Conservation (phyloP, 306 rosid genomes). For the Citrullus mucosospermus region DNA sequence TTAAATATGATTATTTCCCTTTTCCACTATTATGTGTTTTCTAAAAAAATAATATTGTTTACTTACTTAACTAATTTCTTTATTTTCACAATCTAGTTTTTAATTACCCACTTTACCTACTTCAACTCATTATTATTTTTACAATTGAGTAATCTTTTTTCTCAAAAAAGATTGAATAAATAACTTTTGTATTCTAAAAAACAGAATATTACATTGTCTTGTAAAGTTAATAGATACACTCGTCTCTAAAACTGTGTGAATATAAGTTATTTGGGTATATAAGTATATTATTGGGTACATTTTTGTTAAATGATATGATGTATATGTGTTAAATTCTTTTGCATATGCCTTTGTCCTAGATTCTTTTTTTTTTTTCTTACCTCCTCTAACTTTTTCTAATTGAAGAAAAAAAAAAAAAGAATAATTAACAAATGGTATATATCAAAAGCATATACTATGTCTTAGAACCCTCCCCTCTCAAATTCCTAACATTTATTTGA, state of each 20-base stretch:
- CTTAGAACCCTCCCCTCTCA: background rate
- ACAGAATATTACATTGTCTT: no score
- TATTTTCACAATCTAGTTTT: no score
- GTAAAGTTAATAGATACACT: no score
- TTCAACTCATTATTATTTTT: no score
- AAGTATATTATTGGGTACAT: background rate
- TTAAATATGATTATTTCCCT: background rate
- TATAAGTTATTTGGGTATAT: no score
- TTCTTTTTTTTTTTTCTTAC: background rate
- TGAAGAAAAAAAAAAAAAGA: background rate
- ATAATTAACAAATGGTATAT: background rate
- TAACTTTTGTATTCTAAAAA: no score
- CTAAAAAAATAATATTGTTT: no score
- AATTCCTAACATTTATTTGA: no score
- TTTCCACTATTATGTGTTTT: background rate
- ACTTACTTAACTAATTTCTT: no score
- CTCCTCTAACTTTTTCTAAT: background rate
- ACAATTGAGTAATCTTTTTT: no score
- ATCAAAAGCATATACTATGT: background rate
- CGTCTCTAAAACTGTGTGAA: background rate
- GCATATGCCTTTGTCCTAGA: background rate
- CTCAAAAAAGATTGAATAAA: no score
- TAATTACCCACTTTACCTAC: no score
- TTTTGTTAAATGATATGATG: background rate
- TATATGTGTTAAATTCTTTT: background rate